These are phyloP conservation scores for Chlamydomonas sp. DNA, from an alignment of 139 green algal species.

Conservation along the genomic window DNA sequence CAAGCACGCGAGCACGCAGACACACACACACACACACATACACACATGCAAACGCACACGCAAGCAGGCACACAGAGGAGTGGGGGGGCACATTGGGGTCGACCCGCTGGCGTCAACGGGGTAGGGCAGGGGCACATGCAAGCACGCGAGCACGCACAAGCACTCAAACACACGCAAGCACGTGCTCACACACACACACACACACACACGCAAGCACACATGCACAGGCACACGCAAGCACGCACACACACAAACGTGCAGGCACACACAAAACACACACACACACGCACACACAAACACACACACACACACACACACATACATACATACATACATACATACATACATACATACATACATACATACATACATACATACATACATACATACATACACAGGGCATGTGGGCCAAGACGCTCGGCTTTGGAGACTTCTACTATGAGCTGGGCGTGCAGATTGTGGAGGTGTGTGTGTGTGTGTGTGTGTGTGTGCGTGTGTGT, in stretches of 20 bases:
- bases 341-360: background rate
- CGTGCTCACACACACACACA: background rate
- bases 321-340: background rate
- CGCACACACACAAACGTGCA: background rate
- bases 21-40: background rate
- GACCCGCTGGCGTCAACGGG: background rate
- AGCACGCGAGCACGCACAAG: background rate
- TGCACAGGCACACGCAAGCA: background rate
- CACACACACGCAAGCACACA: background rate
- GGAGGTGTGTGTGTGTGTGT: too few species aligned
- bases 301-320: background rate
- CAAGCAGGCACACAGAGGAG: background rate
- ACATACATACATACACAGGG: constrained; percentile 32
- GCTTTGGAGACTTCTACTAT: constrained; percentile 95
- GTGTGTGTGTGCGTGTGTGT: too few species aligned
- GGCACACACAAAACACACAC: background rate
- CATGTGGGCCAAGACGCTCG: constrained; percentile 79
- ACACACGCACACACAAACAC: background rate
- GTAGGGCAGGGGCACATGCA: background rate
- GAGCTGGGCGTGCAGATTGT: constrained; percentile 75
- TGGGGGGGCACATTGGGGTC: background rate
- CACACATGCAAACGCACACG: background rate
- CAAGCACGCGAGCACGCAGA: background rate
- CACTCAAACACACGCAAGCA: background rate
- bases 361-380: background rate